Percentiles rank a stretch among this genome's conserved stretches.
These are phyloP conservation scores for Singerocomus inundabilis DNA, from an alignment of 1,284 basidiomycete species.

Conservation along the genomic window DNA sequence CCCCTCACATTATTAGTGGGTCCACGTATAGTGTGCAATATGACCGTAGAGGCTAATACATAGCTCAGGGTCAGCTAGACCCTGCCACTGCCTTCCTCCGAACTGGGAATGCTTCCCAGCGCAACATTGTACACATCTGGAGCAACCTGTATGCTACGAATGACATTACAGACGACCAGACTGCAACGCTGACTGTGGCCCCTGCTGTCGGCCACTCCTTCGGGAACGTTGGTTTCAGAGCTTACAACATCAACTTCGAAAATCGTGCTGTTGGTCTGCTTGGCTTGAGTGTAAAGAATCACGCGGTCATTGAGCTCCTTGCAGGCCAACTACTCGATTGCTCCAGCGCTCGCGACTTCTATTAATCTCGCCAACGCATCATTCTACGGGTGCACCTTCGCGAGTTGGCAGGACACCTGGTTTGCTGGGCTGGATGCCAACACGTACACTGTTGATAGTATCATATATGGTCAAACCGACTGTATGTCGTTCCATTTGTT, in stretches of 20 bases:
- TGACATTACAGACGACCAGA: conserved; percentile 51
- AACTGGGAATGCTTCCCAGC: conserved; percentile 36
- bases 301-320: neutral
- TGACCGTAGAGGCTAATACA: neutral
- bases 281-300: neutral
- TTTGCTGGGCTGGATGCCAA: conserved; percentile 60
- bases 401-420: conserved; percentile 67
- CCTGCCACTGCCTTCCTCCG: conserved; percentile 32
- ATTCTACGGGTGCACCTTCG: conserved; percentile 65
- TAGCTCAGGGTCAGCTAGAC: conserved; percentile 51
- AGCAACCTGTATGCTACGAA: conserved; percentile 42
- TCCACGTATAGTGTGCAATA: neutral
- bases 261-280: conserved; percentile 54
- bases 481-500: conserved; percentile 40
- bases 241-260: conserved; percentile 66
- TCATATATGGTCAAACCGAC: conserved; percentile 62
- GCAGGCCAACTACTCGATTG: conserved; percentile 56
- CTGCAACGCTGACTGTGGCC: conserved; percentile 52
- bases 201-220: conserved; percentile 51
- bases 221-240: conserved; percentile 58
- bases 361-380: conserved; percentile 64
- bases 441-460: conserved; percentile 61
- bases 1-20: conserved; percentile 56
- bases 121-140: conserved; percentile 58
- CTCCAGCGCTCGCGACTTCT: conserved; percentile 58